These are phyloP conservation scores for Drosera spatulata DNA, from an alignment of 179 eudicot species.

Conservation along the genomic window DNA sequence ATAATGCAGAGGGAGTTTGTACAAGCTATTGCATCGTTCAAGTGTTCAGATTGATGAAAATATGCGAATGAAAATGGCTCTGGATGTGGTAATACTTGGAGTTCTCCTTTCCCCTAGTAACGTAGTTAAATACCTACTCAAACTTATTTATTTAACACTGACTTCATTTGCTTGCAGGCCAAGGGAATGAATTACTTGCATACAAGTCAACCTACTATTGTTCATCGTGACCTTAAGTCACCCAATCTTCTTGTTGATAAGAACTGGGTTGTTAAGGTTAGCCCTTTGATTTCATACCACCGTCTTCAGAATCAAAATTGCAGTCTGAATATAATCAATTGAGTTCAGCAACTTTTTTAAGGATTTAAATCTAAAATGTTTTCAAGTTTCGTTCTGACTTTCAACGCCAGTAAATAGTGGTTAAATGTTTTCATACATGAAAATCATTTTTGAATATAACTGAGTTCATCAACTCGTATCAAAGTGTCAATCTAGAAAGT, in stretches of 20 bases:
- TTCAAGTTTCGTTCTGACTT: background rate
- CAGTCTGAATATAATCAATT: too few species aligned
- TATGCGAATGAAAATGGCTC: constrained; percentile 88
- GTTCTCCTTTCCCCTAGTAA: constrained; percentile 3
- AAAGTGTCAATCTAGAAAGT: background rate
- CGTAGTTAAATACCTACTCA: constrained; percentile 2
- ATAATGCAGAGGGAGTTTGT: constrained; percentile 78
- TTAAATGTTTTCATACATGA: background rate
- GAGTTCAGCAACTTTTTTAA: too few species aligned
- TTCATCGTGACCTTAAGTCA: constrained; percentile 91
- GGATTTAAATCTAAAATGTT: background rate
- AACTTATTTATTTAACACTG: background rate
- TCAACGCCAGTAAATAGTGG: background rate
- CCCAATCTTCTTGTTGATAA: constrained; percentile 97
- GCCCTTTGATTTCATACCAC: constrained; percentile 3
- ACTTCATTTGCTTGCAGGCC: constrained; percentile 44
- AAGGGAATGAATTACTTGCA: constrained; percentile 98
- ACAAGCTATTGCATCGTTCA: constrained; percentile 77
- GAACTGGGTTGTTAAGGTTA: constrained; percentile 80
- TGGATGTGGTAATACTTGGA: constrained; percentile 73
- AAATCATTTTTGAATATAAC: background rate
- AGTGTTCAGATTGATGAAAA: constrained; percentile 72
- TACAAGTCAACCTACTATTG: constrained; percentile 76
- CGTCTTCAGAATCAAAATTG: too few species aligned
- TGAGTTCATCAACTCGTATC: background rate